Evolutionary conservation across 148 eudicot genomes (phyloP).

Genomic region (Fagopyrum esculentum): DNA sequence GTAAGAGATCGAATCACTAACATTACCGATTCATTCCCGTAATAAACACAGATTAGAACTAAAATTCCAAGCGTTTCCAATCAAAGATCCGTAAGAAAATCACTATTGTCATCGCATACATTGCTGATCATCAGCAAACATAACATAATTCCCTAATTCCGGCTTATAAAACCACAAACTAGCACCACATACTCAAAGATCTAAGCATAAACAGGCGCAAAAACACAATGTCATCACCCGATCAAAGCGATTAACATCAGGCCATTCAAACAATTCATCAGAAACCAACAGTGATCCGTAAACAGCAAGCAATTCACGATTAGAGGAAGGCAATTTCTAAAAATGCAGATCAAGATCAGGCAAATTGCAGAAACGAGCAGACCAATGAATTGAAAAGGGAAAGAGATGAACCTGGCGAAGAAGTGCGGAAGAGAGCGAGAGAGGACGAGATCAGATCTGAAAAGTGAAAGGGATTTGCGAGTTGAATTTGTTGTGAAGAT

Average conservation of each 20-base stretch:
- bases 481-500: neutral
- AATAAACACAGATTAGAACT: neutral
- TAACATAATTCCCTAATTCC: neutral
- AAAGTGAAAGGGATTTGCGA: neutral
- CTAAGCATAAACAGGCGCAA: neutral
- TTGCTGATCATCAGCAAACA: neutral
- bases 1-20: neutral
- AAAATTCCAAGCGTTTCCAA: no score
- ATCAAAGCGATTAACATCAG: neutral
- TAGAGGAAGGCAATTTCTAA: neutral
- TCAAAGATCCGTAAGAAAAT: neutral
- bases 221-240: neutral
- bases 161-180: neutral
- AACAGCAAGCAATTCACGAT: neutral
- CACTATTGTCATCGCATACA: neutral
- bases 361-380: neutral
- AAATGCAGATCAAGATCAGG: constrained; percentile 4
- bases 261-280: neutral
- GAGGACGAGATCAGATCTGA: constrained; percentile 6
- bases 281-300: neutral
- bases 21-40: neutral
- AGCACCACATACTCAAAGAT: neutral
- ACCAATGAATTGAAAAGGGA: neutral
- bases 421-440: neutral
- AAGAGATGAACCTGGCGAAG: constrained; percentile 7